A percentile compares a stretch with the other conserved stretches of the same genome.
phyloP scores from a whole-genome alignment of 2,329 filamentous ascomycete species.

The Monilinia fructigena region DNA sequence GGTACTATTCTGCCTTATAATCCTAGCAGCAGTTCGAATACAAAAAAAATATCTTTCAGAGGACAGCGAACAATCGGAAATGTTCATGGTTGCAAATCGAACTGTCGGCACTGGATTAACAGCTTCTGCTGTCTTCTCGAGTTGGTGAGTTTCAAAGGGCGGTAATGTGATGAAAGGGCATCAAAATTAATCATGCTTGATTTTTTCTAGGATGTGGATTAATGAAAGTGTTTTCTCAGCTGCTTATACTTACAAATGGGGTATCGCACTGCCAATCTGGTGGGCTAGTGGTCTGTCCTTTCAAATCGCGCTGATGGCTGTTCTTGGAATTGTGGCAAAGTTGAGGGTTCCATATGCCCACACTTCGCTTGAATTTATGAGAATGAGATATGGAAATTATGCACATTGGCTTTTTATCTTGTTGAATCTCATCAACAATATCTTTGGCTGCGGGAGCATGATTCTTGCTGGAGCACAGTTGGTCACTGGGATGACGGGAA shows the following conservation, averaged over 20 bases:
- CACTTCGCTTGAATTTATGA: slow-evolving; percentile 51
- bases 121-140: slow-evolving; percentile 27
- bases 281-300: slow-evolving; percentile 52
- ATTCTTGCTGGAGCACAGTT: slow-evolving; percentile 47
- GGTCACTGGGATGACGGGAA: slow-evolving; percentile 27
- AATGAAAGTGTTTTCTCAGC: slow-evolving; percentile 45
- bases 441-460: slow-evolving; percentile 48
- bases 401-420: slow-evolving; percentile 45
- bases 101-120: slow-evolving; percentile 30
- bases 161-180: neutral
- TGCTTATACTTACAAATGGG: slow-evolving; percentile 63
- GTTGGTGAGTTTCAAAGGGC: slow-evolving; percentile 3
- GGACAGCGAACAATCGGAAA: slow-evolving; percentile 47
- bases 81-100: slow-evolving; percentile 36
- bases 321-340: slow-evolving; percentile 49
- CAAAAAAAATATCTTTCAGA: slow-evolving; percentile 47
- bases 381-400: slow-evolving; percentile 47
- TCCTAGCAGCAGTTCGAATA: slow-evolving; percentile 47
- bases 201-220: slow-evolving; percentile 42
- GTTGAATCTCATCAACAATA: slow-evolving; percentile 46
- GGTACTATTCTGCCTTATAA: slow-evolving; percentile 48
- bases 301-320: slow-evolving; percentile 51
- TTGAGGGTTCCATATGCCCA: slow-evolving; percentile 51
- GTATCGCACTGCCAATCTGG: slow-evolving; percentile 59
- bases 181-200: neutral